Conservation (phyloP, 2,329 filamentous ascomycete species). For the Alternaria incomplexa region DNA sequence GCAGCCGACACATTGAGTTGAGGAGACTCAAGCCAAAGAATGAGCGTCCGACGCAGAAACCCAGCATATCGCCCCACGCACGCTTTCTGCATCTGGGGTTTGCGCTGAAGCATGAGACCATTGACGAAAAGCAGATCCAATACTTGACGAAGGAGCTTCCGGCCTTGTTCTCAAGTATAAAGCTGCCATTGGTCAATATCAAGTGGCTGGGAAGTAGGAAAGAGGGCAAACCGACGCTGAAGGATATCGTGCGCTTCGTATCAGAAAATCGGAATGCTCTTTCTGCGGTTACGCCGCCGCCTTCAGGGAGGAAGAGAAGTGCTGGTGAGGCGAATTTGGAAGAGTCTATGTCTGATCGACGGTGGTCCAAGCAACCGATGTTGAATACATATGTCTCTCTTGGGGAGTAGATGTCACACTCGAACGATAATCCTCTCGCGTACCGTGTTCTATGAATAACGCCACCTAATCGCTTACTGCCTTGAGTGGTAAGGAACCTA, state of each 20-base stretch:
- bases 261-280: neutral
- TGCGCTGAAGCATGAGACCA: neutral
- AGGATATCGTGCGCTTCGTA: neutral
- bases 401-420: neutral
- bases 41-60: neutral
- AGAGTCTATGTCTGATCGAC: neutral
- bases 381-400: neutral
- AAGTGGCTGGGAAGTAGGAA: neutral
- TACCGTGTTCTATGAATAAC: neutral
- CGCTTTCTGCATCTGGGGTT: constrained; percentile 9
- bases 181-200: neutral
- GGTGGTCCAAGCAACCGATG: neutral
- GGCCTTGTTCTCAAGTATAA: neutral
- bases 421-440: neutral
- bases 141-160: neutral
- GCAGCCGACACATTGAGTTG: constrained; percentile 8
- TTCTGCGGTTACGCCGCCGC: neutral
- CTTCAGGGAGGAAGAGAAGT: neutral
- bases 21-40: constrained; percentile 3
- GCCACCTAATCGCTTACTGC: neutral
- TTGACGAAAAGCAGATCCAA: neutral
- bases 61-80: neutral
- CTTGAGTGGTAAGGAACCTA: neutral
- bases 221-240: neutral
- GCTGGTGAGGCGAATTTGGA: neutral